Conservation (phyloP, 164 flowering plant species). For the Annona squamosa region DNA sequence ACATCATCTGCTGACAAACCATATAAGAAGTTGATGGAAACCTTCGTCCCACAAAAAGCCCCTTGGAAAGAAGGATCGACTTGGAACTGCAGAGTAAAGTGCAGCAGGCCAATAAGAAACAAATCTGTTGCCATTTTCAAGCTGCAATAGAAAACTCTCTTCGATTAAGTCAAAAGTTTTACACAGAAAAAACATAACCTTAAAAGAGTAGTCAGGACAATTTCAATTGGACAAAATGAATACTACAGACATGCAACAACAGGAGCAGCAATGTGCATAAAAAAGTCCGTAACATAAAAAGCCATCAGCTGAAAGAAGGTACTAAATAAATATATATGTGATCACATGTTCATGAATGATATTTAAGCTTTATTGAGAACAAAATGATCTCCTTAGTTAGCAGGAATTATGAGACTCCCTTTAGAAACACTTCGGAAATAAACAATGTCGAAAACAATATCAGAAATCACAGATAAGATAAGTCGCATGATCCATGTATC, state of each 20-base stretch:
- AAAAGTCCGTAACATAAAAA: no score
- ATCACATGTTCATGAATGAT: no score
- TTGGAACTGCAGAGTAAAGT: slow-evolving; percentile 94
- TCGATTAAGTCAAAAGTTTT: neutral
- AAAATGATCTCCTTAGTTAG: no score
- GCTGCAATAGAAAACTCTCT: slow-evolving; percentile 40
- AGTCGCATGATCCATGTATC: no score
- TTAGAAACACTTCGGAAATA: no score
- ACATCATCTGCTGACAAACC: slow-evolving; percentile 39
- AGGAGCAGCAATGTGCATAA: neutral
- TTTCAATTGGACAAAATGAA: neutral
- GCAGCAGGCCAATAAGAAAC: slow-evolving; percentile 92
- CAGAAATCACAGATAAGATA: no score
- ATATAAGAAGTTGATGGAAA: slow-evolving; percentile 87
- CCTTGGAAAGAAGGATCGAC: slow-evolving; percentile 91
- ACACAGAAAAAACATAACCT: neutral
- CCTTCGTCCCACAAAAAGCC: slow-evolving; percentile 99
- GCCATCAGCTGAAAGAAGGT: no score
- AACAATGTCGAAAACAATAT: no score
- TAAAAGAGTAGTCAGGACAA: neutral
- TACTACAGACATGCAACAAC: neutral
- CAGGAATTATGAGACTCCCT: no score
- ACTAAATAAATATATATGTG: no score
- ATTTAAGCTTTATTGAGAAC: no score
- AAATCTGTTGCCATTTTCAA: slow-evolving; percentile 33